Evolutionary conservation across 345 rosid species (phyloP), one percentile per base, ranked within the genome.

Genomic region (Salix exigua): DNA sequence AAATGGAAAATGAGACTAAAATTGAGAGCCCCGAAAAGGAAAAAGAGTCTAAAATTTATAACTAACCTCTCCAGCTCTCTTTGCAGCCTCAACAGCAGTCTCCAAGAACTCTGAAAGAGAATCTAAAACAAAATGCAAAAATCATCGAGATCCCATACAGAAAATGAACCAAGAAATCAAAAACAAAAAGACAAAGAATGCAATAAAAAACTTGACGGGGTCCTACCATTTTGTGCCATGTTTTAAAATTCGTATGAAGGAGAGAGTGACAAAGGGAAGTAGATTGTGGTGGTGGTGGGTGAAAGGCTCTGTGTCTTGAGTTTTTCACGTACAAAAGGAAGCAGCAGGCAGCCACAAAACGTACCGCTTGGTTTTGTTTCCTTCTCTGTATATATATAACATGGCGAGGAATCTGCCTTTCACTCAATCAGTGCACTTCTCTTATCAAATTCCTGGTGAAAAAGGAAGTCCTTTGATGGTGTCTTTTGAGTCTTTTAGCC

Each of bases 41-140:
- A 17, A 13, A 5, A 9, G 3, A 28, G 9, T 19, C 13, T 19
- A 21, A 66, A 66, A 66, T 31, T 31, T 25, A 14, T 33, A 12
- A 79, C 16, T 25, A 23, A 91, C 98, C 91, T 93, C 85, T 46
- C 98, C 97, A 75, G 99, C 99, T 83, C 28, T 82, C 83, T 91
- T 88, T 26, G 98, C 98, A 33, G 99, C 98, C 73, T 91, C 98
- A 74, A 89, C 84, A 42, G 98, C 97, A n/a, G 92, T 79, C 55
- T 82, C 84, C 80, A 93, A 75, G 82, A 85, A 93, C 81, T 76
- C 82, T 65, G 83, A 85, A 66, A 87, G 81, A 58, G 87, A 89
- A 88, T 80, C 97, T 93, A 74, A 66, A 80, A 70, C 3, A 35
- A 33, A 46, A 78, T 5, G 50, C 9, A 51, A 70, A 42, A 81